Evolutionary conservation across 1,284 basidiomycete species (phyloP).

Genomic region (Somion occarium): DNA sequence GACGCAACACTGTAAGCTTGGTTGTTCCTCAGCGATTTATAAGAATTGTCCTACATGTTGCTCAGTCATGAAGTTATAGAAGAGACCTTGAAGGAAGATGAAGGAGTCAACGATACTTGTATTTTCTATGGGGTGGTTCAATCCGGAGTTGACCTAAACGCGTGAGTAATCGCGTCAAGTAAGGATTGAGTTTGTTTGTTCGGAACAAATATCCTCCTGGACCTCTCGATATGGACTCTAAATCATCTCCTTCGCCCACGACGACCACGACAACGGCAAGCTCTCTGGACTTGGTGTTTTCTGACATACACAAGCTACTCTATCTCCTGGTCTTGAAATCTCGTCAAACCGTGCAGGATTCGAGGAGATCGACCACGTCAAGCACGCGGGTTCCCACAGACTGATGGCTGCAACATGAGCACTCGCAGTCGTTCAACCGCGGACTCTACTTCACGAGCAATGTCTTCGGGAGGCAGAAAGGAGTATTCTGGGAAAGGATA

Average conservation of each 20-base stretch:
- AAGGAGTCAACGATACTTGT: no score
- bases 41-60: no score
- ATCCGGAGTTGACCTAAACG: no score
- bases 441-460: not conserved
- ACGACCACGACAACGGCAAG: slow-evolving; percentile 14
- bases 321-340: slow-evolving; percentile 40
- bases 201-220: slow-evolving; percentile 26
- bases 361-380: slow-evolving; percentile 42
- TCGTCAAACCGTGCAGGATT: slow-evolving; percentile 53
- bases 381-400: slow-evolving; percentile 13
- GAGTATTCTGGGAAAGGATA: not conserved
- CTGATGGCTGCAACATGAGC: slow-evolving; percentile 15
- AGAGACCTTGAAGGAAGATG: no score
- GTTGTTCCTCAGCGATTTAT: no score
- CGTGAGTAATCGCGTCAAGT: no score
- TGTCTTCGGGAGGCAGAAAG: not conserved
- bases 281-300: not conserved
- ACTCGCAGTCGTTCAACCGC: slow-evolving; percentile 12
- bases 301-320: not conserved
- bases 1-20: no score
- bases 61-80: no score
- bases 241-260: slow-evolving; percentile 20
- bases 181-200: slow-evolving; percentile 26
- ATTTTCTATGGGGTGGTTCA: no score
- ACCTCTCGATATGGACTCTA: slow-evolving; percentile 22